phyloP scores from a whole-genome alignment of 2,329 filamentous ascomycete genomes.

The Colletotrichum cereale region DNA sequence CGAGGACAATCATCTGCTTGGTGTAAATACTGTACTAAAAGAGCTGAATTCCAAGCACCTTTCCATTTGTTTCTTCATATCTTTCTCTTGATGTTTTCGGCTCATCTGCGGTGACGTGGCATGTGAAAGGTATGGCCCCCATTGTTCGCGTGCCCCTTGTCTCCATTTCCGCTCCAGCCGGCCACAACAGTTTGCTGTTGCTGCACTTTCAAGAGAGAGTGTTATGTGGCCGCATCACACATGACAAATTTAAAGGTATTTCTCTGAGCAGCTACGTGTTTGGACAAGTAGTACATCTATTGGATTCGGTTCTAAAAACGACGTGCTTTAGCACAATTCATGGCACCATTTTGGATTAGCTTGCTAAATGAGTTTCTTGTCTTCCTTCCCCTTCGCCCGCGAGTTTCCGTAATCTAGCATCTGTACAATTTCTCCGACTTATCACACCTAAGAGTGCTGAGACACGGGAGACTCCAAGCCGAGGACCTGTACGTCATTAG shows the following conservation, averaged over 20 bases:
- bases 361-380: slow-evolving; percentile 3
- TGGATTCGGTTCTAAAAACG: slow-evolving; percentile 16
- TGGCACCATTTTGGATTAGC: slow-evolving; percentile 12
- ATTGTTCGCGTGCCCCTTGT: not conserved
- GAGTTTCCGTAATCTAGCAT: not conserved
- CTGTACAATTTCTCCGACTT: not conserved
- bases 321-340: slow-evolving; percentile 21
- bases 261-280: not conserved
- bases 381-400: not conserved
- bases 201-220: too few species aligned
- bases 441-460: slow-evolving; percentile 40
- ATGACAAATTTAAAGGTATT: not conserved
- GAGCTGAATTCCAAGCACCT: slow-evolving; percentile 51
- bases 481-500: slow-evolving; percentile 59
- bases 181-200: not conserved
- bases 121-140: not conserved
- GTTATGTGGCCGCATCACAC: not conserved
- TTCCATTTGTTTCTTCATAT: slow-evolving; percentile 44
- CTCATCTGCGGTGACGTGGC: too few species aligned
- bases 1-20: slow-evolving; percentile 44
- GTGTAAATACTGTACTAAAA: slow-evolving; percentile 61
- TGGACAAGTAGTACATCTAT: slow-evolving; percentile 17
- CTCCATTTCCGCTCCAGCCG: not conserved
- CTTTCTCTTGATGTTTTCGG: not conserved
- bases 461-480: slow-evolving; percentile 53